Evolutionary conservation across 345 rosid genomes (phyloP), one percentile per base, ranked within the genome.

Genomic region (Brassica juncea): DNA sequence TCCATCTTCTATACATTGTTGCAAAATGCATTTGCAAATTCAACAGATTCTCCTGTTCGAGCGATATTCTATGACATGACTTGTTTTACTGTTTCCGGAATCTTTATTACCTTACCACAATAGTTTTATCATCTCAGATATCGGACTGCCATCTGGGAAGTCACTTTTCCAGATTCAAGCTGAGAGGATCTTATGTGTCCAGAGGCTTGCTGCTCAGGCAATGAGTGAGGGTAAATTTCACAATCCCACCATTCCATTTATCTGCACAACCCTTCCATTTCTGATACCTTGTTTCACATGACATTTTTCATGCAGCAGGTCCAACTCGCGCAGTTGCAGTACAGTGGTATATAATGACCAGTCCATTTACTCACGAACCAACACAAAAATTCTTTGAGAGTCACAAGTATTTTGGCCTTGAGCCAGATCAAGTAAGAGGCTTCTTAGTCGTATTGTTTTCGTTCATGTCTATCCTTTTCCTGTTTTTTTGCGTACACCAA

Each of bases 291-390:
- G 72, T 57, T 82, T 71, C 82, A 54, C 60, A 77, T 71, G 44
- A 35, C 57, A 71, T 70, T 47, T 58, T 67, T 10, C 42, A 67
- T 61, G 78, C 84, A 60, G 65, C 66, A 86, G 91, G 86, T 82
- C 75, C 90, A 76, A 84, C 84, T 75, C 85, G 89, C 74, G 79
- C 93, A 21, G 92, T 80, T 71, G 71, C 82, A 54, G 88, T 93
- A 83, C 99, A 88, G 70, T 95, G 98, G 97, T 95, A 95, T 81
- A 87, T 95, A 88, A 95, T 95, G 99, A 95, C 99, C 63, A 95
- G 99, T 77, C 99, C 97, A 68, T 95, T 93, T 80, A 95, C 97
- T 23, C 91, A 93, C 81, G 94, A 91, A 66, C 85, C 92, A 77
- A 91, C 99, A 9, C 87, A 85, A 68, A 88, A 87, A 49, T 95